Base-by-base conservation (phyloP, 371 early-diverging fungal species). In the Batrachochytrium dendrobatidis region DNA sequence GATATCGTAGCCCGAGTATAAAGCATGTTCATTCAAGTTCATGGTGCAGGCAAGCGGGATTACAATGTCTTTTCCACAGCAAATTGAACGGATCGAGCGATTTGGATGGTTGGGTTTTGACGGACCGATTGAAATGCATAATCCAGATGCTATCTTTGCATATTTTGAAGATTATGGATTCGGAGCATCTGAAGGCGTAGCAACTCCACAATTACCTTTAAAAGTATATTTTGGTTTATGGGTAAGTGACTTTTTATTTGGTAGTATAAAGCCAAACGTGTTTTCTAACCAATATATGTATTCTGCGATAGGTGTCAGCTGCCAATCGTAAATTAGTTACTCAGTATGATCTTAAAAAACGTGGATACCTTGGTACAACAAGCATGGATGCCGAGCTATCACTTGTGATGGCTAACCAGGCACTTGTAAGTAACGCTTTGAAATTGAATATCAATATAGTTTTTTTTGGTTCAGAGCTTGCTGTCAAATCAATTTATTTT, bases 371-470 rank as follows among this genome's bases (percentile, higher is more conserved):
- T 25, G 97, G 97, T 18, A 96, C 88, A 32, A 98, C 98, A 0
- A 86, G 91, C 29, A 96, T 98, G 97, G 96, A 98, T 64, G 94
- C 97, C 3, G 95, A 95, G 67, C 72, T 98, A 33, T 94, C 95
- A 1, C 72, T 98, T 22, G 79, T 98, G 45, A 94, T 94, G 94
- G 91, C 94, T 18, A 98, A 98, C 64, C 89, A 89, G 70, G 97
- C 91, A 0, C 72, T 90, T 50, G 90, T 84, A 12, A 52, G 72
- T 32, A 8, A 1, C n/a, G 26, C 20, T 33, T 10, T 43, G 34
- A 65, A 63, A 32, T 28, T 30, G 6, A n/a, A n/a, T n/a, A n/a
- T n/a, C n/a, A n/a, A n/a, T n/a, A n/a, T n/a, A n/a, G n/a, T n/a
- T 39, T n/a, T 39, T 39, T 12, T 39, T n/a, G 39, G n/a, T 12